Evolutionary conservation across 257 asterid genomes (phyloP), one percentile per base, ranked within the genome.

Genomic region (Rauvolfia tetraphylla): DNA sequence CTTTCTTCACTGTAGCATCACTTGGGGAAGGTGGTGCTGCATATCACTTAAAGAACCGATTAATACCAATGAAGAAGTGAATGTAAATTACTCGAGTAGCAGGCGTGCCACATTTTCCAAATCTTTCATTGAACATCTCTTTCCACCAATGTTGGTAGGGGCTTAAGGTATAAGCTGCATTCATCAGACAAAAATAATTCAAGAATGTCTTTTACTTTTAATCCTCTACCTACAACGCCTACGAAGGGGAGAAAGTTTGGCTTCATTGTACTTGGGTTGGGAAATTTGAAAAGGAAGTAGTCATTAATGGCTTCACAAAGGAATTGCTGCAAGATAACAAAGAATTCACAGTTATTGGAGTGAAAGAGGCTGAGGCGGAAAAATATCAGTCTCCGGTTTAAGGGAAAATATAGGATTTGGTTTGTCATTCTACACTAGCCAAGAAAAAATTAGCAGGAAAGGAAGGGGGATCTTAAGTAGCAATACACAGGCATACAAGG

Each of bases 21-120:
- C 96, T 92, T 85, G 97, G 97, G 79, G 85, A 82, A 86, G 90
- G 81, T 31, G 95, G 97, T 82, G 87, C 97, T 94, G 98, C 97
- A 94, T 90, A 83, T 90, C 94, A 92, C 97, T 94, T 90, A 90
- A 93, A 89, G 83, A 91, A 92, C 96, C 76, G 89, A 87, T 94
- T 92, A 94, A 90, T 87, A 94, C 92, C 97, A 89, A 92, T 92
- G 89, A 88, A 88, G 87, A 88, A 88, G 87, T 86, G 83, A 85
- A 92, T 85, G 88, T 83, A 89, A 92, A 92, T 78, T 90, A 90
- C 96, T 89, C 96, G 89, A 88, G 91, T 82, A 87, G 96, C 92
- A 83, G 90, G 48, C 71, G 46, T 66, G 71, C 92, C 90, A 88
- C 83, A 92, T 76, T 86, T 86, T 88, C 96, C 96, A 87, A 84